Evolutionary conservation across 331 rosid species (phyloP).

Genomic region (Pyracantha coccinea): DNA sequence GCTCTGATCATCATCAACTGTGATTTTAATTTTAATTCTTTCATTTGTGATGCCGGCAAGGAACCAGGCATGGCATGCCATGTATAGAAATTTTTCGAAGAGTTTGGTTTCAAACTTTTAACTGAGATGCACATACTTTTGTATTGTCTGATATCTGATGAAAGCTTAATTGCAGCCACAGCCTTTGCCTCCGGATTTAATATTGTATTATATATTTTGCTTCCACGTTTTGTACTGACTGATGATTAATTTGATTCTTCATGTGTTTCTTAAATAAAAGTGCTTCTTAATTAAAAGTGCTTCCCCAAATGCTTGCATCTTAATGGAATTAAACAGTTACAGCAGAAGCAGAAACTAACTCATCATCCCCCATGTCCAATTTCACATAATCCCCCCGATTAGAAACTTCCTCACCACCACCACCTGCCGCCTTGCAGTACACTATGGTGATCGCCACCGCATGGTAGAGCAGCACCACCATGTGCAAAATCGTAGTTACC

Average conservation of each 20-base stretch:
- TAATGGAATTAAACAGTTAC: neutral
- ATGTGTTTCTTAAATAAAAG: no score
- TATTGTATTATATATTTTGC: no score
- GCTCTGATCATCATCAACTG: slow-evolving; percentile 23
- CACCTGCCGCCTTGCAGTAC: neutral
- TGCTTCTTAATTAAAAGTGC: no score
- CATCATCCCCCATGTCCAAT: neutral
- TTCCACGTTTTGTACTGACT: no score
- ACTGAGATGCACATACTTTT: slow-evolving; percentile 12
- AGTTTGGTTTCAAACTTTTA: slow-evolving; percentile 6
- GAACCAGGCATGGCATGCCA: slow-evolving; percentile 15
- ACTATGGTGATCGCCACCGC: neutral
- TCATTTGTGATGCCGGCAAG: slow-evolving; percentile 46
- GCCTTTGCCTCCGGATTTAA: no score
- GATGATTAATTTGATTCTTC: no score
- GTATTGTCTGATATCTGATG: neutral
- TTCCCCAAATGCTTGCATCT: no score
- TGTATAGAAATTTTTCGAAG: slow-evolving; percentile 43
- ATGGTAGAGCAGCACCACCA: neutral
- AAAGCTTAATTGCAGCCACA: neutral
- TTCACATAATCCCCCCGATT: neutral
- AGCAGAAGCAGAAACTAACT: neutral
- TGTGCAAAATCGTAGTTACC: neutral
- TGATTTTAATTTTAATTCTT: slow-evolving; percentile 48
- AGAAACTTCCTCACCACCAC: neutral